Conservation (phyloP, 2,329 filamentous ascomycete species). For the Xylariaceae sp. region DNA sequence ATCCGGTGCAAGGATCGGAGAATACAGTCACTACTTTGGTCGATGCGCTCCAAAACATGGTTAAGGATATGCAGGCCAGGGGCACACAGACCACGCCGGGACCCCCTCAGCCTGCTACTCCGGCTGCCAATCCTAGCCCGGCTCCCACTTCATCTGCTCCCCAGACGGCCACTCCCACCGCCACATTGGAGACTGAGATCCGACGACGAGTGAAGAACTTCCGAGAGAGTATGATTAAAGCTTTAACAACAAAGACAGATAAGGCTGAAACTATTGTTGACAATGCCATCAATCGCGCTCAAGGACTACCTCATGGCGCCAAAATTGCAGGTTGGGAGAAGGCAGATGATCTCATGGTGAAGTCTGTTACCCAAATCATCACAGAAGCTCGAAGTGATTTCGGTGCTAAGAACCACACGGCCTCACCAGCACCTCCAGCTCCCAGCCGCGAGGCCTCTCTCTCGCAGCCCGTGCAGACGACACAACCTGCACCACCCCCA, state of each 20-base stretch:
- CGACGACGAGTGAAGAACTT: slow-evolving; percentile 29
- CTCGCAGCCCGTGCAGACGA: slow-evolving; percentile 17
- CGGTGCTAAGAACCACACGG: slow-evolving; percentile 16
- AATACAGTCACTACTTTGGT: slow-evolving; percentile 26
- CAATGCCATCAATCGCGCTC: slow-evolving; percentile 31
- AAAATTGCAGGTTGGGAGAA: slow-evolving; percentile 29
- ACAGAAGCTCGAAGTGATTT: slow-evolving; percentile 26
- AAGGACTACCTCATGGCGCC: slow-evolving; percentile 26
- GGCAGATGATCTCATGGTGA: slow-evolving; percentile 29
- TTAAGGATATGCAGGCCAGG: slow-evolving; percentile 27
- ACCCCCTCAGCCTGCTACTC: slow-evolving; percentile 21
- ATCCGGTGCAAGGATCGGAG: slow-evolving; percentile 26
- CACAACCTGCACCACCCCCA: no score
- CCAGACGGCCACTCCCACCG: slow-evolving; percentile 24
- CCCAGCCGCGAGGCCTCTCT: slow-evolving; percentile 9
- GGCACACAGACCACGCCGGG: slow-evolving; percentile 23
- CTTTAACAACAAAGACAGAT: slow-evolving; percentile 28
- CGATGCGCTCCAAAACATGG: slow-evolving; percentile 28
- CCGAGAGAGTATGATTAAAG: slow-evolving; percentile 28
- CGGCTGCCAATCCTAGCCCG: slow-evolving; percentile 14
- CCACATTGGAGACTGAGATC: slow-evolving; percentile 27
- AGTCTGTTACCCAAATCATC: slow-evolving; percentile 30
- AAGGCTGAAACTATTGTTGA: slow-evolving; percentile 31
- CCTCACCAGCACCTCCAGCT: slow-evolving; percentile 13
- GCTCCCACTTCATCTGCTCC: no score